Percentiles rank a stretch among this genome's conserved stretches.
Conservation (phyloP, 805 yeast genomes). For the Starmera amethionina region DNA sequence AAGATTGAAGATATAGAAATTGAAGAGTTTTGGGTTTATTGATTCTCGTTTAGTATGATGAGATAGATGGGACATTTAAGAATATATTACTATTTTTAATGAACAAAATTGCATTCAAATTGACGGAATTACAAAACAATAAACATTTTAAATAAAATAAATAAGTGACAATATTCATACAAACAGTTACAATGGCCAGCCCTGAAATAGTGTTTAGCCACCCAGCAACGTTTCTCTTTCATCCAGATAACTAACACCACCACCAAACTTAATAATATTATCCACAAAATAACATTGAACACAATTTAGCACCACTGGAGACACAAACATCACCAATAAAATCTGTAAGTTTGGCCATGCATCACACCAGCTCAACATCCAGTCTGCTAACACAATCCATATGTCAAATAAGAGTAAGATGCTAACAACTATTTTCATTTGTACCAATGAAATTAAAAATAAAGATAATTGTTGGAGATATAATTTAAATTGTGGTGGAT, state of each 20-base stretch:
- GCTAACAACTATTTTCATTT: conserved; percentile 55
- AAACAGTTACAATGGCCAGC: no score
- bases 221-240: no score
- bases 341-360: conserved; percentile 76
- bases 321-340: conserved; percentile 75
- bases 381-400: conserved; percentile 60
- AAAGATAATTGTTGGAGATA: conserved; percentile 64
- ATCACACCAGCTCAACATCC: conserved; percentile 76
- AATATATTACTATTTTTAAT: no score
- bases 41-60: no score
- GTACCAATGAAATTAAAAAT: conserved; percentile 51
- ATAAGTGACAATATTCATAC: no score
- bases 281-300: conserved; percentile 68
- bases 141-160: no score
- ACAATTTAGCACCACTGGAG: conserved; percentile 65
- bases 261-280: conserved; percentile 58
- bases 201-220: no score
- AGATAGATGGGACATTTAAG: no score
- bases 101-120: no score
- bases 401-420: conserved; percentile 54
- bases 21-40: no score
- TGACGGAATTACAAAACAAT: no score
- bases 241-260: background rate
- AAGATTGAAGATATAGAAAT: no score
- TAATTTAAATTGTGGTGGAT: conserved; percentile 51